Evolutionary conservation across 306 rosid genomes (phyloP), one percentile per base, ranked within the genome.

Genomic region (Luffa acutangula): DNA sequence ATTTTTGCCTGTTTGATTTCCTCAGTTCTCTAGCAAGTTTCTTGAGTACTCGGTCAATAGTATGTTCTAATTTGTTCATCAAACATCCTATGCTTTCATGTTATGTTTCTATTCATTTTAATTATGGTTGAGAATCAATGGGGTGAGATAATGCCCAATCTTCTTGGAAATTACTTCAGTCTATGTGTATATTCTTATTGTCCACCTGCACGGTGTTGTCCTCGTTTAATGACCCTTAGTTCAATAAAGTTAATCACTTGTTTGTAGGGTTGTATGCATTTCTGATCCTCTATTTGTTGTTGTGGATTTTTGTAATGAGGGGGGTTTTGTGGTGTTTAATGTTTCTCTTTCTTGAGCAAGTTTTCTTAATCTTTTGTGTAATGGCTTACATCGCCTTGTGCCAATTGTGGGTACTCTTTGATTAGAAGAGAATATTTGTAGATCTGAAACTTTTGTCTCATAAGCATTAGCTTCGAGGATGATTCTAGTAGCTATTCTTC

Each of bases 401-500:
- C 20, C 20, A 20, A 21, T 39, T 11, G 21, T 76, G 3, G 6
- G 7, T 7, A 52, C 34, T 51, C 79, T 76, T 15, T 59, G 52
- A 53, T 59, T 51, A 7, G 4, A 45, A 59, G 4, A 21, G 12
- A 4, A 2, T 31, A 13, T 42, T 37, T 81, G 48, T 66, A 88
- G 91, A 88, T 88, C 91, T 88, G 89, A 78, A 51, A 39, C 79
- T 37, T 15, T 18, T 65, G 59, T 60, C 57, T 60, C 80, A 65
- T 59, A 60, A 25, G 34, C 33, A 41, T 58, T 6, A 1, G 15
- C 77, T 82, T 34, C 83, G 9, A 70, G 70, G 77, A 80, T 78
- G 82, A 79, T 77, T 80, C 21, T 60, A 81, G 85, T 85, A 39
- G 79, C 84, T 79, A 53, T 60, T 79, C 31, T 70, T 14, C 36